Evolutionary conservation across 2,329 filamentous ascomycete species (phyloP).

Genomic region (Sporothrix brasiliensis): DNA sequence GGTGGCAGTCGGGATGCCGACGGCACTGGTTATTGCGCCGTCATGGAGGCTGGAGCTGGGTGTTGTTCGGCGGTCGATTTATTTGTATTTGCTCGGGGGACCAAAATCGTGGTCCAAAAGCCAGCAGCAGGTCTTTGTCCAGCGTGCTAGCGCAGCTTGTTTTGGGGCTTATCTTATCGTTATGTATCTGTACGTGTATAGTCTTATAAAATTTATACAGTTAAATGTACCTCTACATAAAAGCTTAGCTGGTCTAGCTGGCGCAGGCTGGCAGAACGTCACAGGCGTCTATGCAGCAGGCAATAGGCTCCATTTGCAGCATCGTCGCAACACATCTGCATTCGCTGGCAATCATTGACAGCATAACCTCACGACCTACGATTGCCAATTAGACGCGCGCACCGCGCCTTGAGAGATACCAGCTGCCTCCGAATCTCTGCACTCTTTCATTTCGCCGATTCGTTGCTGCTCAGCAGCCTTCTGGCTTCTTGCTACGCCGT

Average conservation of each 20-base stretch:
- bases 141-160: conserved; percentile 19
- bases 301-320: conserved; percentile 24
- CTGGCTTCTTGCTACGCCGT: conserved; percentile 13
- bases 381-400: background rate
- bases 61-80: background rate
- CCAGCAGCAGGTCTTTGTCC: conserved; percentile 24
- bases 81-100: background rate
- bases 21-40: conserved; percentile 26
- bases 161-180: conserved; percentile 32
- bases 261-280: conserved; percentile 31
- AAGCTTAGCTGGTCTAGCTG: conserved; percentile 27
- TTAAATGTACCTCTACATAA: background rate
- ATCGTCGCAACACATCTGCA: background rate
- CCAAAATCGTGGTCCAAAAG: conserved; percentile 30
- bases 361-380: background rate
- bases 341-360: background rate
- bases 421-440: background rate
- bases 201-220: background rate
- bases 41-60: conserved; percentile 23
- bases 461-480: conserved; percentile 20
- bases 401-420: background rate
- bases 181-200: conserved; percentile 12
- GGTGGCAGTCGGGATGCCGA: conserved; percentile 23
- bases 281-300: conserved; percentile 16
- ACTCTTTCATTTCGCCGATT: background rate